These are phyloP conservation scores for Serendipita indica DNA, from an alignment of 768 basidiomycete species.

Conservation along the genomic window DNA sequence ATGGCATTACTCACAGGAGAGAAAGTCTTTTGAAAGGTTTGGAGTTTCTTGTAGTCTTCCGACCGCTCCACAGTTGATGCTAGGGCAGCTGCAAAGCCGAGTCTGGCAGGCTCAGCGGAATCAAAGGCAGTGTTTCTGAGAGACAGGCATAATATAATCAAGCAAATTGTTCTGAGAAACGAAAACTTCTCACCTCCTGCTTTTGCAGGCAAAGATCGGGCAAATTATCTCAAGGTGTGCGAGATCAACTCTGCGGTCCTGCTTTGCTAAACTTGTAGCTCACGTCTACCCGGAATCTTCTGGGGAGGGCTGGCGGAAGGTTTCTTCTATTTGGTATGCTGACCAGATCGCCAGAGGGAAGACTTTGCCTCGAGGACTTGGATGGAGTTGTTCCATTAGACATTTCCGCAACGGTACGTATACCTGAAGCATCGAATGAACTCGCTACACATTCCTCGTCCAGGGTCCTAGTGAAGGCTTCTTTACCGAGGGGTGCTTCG, in stretches of 20 bases:
- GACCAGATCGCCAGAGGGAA: conserved; percentile 75
- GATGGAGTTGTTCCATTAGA: conserved; percentile 85
- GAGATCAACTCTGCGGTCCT: background rate
- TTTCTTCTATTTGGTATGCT: conserved; percentile 94
- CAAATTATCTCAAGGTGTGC: conserved; percentile 72
- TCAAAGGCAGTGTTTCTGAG: conserved; percentile 66
- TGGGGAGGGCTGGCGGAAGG: conserved; percentile 76
- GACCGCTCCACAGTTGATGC: background rate
- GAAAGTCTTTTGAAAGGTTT: conserved; percentile 80
- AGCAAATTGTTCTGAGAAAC: conserved; percentile 83
- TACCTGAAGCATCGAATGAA: background rate
- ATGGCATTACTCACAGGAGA: conserved; percentile 79
- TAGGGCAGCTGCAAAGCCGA: conserved; percentile 40
- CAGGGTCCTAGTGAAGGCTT: conserved; percentile 89
- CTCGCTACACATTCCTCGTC: conserved; percentile 22
- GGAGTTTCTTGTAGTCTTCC: conserved; percentile 14
- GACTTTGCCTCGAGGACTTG: conserved; percentile 79
- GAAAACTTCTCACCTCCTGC: conserved; percentile 98
- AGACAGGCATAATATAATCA: conserved; percentile 79
- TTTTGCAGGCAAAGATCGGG: conserved; percentile 73
- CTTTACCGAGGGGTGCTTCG: conserved; percentile 92
- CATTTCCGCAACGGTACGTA: conserved; percentile 65
- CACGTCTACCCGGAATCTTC: conserved; percentile 87
- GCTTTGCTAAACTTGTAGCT: conserved; percentile 34
- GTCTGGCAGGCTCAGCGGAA: conserved; percentile 71